These are phyloP conservation scores for Emergomyces africanus DNA, from an alignment of 2,329 filamentous ascomycete species.

Conservation along the genomic window DNA sequence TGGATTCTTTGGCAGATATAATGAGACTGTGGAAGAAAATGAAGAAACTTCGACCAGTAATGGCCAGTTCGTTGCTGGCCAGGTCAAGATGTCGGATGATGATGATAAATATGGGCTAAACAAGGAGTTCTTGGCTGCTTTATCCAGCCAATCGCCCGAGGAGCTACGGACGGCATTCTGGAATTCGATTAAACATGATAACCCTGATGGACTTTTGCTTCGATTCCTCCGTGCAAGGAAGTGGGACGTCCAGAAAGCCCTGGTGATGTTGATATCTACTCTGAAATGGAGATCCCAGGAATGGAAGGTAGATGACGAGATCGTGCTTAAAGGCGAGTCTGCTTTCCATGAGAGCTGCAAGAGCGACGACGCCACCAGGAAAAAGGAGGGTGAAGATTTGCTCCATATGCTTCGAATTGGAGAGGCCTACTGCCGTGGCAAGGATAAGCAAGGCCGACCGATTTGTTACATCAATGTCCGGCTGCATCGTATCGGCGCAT, in stretches of 20 bases:
- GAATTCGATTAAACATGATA: constrained; percentile 89
- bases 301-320: constrained; percentile 78
- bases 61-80: constrained; percentile 26
- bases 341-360: constrained; percentile 49
- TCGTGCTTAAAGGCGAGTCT: constrained; percentile 65
- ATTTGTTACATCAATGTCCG: constrained; percentile 77
- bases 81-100: constrained; percentile 33
- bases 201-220: constrained; percentile 73
- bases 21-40: constrained; percentile 39
- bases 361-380: constrained; percentile 45
- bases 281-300: constrained; percentile 81
- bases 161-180: constrained; percentile 71
- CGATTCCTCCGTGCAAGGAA: constrained; percentile 81
- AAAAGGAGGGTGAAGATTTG: constrained; percentile 65
- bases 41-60: constrained; percentile 24
- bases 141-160: constrained; percentile 65
- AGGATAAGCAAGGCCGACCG: constrained; percentile 71
- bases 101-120: constrained; percentile 92
- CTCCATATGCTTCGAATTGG: constrained; percentile 73
- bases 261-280: constrained; percentile 88
- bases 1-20: constrained; percentile 52
- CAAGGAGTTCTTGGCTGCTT: constrained; percentile 70
- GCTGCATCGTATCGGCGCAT: constrained; percentile 69
- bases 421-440: constrained; percentile 83
- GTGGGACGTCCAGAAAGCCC: constrained; percentile 87